Percentiles rank a stretch among this genome's conserved stretches.
These are phyloP conservation scores for Ceriops decandra DNA, from an alignment of 345 rosid species.

Conservation along the genomic window DNA sequence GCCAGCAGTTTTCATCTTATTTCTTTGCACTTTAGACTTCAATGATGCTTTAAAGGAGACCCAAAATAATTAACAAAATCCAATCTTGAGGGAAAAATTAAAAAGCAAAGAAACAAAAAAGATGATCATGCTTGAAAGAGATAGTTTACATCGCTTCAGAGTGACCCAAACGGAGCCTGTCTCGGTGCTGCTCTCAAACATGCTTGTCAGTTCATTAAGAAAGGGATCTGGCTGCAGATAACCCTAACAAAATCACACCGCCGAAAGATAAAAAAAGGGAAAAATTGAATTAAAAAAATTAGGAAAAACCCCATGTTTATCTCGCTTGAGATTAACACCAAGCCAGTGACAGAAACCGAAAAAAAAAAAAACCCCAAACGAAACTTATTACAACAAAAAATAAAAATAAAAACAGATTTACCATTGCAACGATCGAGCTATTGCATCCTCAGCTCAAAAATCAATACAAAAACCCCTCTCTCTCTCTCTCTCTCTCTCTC, in stretches of 20 bases:
- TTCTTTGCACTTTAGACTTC: conserved; percentile 73
- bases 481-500: too few species aligned
- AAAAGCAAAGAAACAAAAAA: not conserved
- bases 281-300: too few species aligned
- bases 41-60: conserved; percentile 51
- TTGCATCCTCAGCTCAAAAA: too few species aligned
- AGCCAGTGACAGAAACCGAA: too few species aligned
- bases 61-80: not conserved
- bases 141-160: conserved; percentile 71
- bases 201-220: conserved; percentile 82
- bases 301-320: too few species aligned
- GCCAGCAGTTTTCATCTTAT: conserved; percentile 57
- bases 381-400: too few species aligned
- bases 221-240: conserved; percentile 79
- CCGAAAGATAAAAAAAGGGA: too few species aligned
- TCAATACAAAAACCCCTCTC: too few species aligned
- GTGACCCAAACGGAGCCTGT: conserved; percentile 91
- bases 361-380: too few species aligned
- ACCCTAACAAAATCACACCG: conserved; percentile 39
- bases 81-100: conserved; percentile 1
- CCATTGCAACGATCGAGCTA: too few species aligned
- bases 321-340: too few species aligned
- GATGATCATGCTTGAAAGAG: not conserved
- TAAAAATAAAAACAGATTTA: too few species aligned
- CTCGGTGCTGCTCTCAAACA: conserved; percentile 80